Base-by-base conservation (phyloP, 805 yeast genomes). In the Ogataea methanolica region DNA sequence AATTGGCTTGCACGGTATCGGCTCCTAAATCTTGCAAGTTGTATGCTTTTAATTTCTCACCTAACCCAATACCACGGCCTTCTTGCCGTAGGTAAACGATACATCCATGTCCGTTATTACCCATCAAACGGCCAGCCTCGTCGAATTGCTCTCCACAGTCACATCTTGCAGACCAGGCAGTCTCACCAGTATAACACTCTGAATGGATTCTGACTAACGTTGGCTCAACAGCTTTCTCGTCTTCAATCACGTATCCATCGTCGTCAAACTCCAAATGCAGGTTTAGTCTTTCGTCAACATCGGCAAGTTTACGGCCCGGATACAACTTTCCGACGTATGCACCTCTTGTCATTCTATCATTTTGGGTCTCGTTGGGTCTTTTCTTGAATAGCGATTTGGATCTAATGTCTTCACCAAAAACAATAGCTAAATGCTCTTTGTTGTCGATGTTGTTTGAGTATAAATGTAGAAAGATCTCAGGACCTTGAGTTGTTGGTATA, bases 141-240 rank as follows among this genome's bases (percentile, higher is more conserved):
- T 94, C 97, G 59, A 94, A 88, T 71, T 94, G 99, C 68, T 94
- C 99, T 19, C 99, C 99, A 69, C 99, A 94, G 68, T 94, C 99
- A 67, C 99, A 94, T 46, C 99, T 78, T 1, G 99, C 98, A 49
- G 92, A 82, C 99, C 99, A 94, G 9, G 97, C 98, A 1, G 97
- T 94, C 63, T 94, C 99, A 3, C 99, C 99, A 0, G 99, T 94
- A 70, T 92, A 94, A 68, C 99, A 94, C 64, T 94, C 99, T 3
- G 96, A 86, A 63, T 94, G 99, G 55, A 94, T 90, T 51, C 99
- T 75, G 4, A 86, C 96, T 52, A 92, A 67, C 1, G 84, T 82
- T 3, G 82, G 76, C 17, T 73, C 56, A 4, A 72, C 29, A 58
- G 65, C 51, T 59, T 49, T 51, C 53, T 57, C 58, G 52, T 59